Evolutionary conservation across 306 rosid genomes (phyloP).

Genomic region (Morella rubra): DNA sequence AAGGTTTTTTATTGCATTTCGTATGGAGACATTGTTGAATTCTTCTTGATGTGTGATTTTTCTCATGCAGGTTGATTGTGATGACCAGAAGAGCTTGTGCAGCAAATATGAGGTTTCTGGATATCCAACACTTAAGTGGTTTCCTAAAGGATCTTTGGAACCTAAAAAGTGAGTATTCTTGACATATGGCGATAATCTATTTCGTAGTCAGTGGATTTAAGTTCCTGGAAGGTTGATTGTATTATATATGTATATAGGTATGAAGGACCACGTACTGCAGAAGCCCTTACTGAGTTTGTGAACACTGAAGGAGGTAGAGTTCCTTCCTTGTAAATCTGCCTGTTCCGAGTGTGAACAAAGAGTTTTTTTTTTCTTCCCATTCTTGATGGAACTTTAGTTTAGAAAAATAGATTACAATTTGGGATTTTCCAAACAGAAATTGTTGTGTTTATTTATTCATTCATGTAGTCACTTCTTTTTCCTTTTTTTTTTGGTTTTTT

Average conservation of each 20-base stretch:
- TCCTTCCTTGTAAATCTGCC: slow-evolving; percentile 14
- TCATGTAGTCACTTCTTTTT: not conserved
- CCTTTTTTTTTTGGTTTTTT: too few relatives aligned
- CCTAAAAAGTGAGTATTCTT: slow-evolving; percentile 62
- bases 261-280: slow-evolving; percentile 77
- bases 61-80: slow-evolving; percentile 76
- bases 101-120: slow-evolving; percentile 77
- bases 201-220: not conserved
- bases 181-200: not conserved
- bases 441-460: not conserved
- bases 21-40: too few relatives aligned
- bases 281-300: slow-evolving; percentile 73
- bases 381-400: slow-evolving; percentile 7
- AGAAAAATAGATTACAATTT: not conserved
- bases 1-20: too few relatives aligned
- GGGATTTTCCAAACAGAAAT: not conserved
- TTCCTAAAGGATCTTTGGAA: slow-evolving; percentile 77
- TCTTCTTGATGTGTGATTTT: not conserved
- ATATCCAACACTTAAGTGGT: slow-evolving; percentile 87
- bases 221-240: too few relatives aligned
- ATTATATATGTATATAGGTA: slow-evolving; percentile 45
- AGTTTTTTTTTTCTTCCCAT: not conserved
- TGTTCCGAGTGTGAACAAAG: not conserved
- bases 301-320: slow-evolving; percentile 71
- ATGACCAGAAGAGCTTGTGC: slow-evolving; percentile 77